Conservation (phyloP, 2,329 filamentous ascomycete genomes). For the Xylariaceae sp. region DNA sequence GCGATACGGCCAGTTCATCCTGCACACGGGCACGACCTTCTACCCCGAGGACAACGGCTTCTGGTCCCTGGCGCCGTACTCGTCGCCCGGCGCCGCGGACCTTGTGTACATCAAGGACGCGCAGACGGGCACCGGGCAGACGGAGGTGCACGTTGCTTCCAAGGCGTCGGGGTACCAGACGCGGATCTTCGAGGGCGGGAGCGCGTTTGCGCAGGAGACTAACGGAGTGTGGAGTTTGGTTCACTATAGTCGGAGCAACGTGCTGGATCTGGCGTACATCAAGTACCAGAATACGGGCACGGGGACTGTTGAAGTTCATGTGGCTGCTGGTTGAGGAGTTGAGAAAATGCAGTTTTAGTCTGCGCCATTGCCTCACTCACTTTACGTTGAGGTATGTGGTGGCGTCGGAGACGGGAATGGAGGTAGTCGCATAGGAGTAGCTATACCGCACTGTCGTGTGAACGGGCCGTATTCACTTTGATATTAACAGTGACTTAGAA, state of each 20-base stretch:
- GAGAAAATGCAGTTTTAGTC: neutral
- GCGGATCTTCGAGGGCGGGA: slow-evolving; percentile 3
- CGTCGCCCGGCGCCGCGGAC: slow-evolving; percentile 1
- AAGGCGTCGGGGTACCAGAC: slow-evolving; percentile 3
- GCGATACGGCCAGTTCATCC: slow-evolving; percentile 2
- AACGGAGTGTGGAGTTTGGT: slow-evolving; percentile 10
- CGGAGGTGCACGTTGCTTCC: slow-evolving; percentile 8
- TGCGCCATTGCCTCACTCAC: neutral
- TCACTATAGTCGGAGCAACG: neutral
- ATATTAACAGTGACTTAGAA: no score
- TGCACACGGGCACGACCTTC: slow-evolving; percentile 6
- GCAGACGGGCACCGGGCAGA: neutral
- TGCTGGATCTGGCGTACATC: slow-evolving; percentile 10
- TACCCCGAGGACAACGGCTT: slow-evolving; percentile 3
- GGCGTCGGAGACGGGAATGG: no score
- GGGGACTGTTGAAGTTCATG: slow-evolving; percentile 7
- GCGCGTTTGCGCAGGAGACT: slow-evolving; percentile 5
- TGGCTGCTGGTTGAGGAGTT: slow-evolving; percentile 10
- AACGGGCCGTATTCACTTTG: no score
- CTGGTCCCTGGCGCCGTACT: slow-evolving; percentile 11
- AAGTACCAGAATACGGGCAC: slow-evolving; percentile 8
- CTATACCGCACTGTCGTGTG: no score
- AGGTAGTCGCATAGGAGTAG: no score
- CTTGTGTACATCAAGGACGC: slow-evolving; percentile 13
- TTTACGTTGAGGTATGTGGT: no score